Conservation (phyloP, 2,329 filamentous ascomycete species). For the Dactylellina leptospora region DNA sequence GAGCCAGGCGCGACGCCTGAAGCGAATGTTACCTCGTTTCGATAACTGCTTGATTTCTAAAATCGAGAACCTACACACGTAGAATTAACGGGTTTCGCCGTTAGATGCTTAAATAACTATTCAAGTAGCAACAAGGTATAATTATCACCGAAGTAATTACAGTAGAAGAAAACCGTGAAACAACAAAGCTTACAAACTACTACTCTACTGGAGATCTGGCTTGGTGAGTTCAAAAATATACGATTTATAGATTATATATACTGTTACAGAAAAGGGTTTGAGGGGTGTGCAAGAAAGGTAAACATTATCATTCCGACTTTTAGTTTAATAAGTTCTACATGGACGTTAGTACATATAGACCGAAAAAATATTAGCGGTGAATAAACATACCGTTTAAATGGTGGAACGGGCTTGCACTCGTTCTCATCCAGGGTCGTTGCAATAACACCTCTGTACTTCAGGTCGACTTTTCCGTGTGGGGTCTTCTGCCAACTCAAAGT, state of each 20-base stretch:
- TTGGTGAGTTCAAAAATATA: conserved; percentile 4
- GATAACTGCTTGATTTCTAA: too few relatives aligned
- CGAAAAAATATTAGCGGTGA: not conserved
- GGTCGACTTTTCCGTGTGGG: conserved; percentile 84
- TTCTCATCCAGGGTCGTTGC: conserved; percentile 86
- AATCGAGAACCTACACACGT: too few relatives aligned
- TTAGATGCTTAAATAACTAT: too few relatives aligned
- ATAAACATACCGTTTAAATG: conserved; percentile 80
- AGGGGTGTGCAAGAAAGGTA: not conserved
- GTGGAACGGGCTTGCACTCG: conserved; percentile 95
- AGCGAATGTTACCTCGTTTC: too few relatives aligned
- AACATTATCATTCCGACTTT: conserved; percentile 21
- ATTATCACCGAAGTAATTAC: conserved; percentile 28
- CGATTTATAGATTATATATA: conserved; percentile 33
- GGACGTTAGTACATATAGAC: not conserved
- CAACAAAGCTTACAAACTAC: conserved; percentile 1
- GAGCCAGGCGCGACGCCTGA: too few relatives aligned
- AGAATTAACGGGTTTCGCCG: too few relatives aligned
- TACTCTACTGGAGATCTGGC: conserved; percentile 17
- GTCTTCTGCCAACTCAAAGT: conserved; percentile 94
- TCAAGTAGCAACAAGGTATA: too few relatives aligned
- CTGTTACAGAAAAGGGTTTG: conserved; percentile 21
- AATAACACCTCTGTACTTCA: conserved; percentile 85
- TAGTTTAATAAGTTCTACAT: conserved; percentile 46
- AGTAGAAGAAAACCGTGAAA: conserved; percentile 10